phyloP scores from a whole-genome alignment of 2,329 filamentous ascomycete genomes.

The Nemania sp. region DNA sequence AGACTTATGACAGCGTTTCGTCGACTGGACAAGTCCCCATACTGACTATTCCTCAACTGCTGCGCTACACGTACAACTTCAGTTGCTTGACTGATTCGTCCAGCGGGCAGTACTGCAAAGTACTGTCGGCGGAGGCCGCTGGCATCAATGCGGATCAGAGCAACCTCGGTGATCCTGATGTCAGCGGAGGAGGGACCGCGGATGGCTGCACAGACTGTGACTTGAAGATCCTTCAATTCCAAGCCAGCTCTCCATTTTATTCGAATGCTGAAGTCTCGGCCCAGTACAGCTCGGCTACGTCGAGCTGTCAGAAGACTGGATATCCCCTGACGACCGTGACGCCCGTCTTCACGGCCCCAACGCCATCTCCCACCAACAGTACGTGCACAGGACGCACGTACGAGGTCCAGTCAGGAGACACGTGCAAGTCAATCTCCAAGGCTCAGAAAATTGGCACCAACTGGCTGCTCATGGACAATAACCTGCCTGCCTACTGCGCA shows the following conservation, averaged over 20 bases:
- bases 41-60: no score
- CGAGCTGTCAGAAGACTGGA: slow-evolving; percentile 11
- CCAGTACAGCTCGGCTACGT: slow-evolving; percentile 28
- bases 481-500: slow-evolving; percentile 18
- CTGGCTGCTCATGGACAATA: slow-evolving; percentile 16
- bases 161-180: slow-evolving; percentile 9
- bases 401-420: slow-evolving; percentile 3
- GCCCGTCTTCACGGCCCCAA: slow-evolving; percentile 5
- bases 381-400: slow-evolving; percentile 14
- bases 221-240: slow-evolving; percentile 25
- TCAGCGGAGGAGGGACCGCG: not conserved
- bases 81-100: no score
- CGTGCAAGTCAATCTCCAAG: slow-evolving; percentile 5
- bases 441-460: slow-evolving; percentile 1
- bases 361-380: not conserved
- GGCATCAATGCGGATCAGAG: not conserved
- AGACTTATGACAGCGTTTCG: no score
- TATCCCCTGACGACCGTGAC: slow-evolving; percentile 1
- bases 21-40: no score
- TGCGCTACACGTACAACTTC: no score
- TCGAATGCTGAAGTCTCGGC: slow-evolving; percentile 1
- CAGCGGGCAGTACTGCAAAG: no score
- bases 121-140: no score
- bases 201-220: slow-evolving; percentile 18
- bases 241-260: slow-evolving; percentile 35